These are phyloP conservation scores for Pleomassaria siparia DNA, from an alignment of 2,329 filamentous ascomycete genomes.

Conservation along the genomic window DNA sequence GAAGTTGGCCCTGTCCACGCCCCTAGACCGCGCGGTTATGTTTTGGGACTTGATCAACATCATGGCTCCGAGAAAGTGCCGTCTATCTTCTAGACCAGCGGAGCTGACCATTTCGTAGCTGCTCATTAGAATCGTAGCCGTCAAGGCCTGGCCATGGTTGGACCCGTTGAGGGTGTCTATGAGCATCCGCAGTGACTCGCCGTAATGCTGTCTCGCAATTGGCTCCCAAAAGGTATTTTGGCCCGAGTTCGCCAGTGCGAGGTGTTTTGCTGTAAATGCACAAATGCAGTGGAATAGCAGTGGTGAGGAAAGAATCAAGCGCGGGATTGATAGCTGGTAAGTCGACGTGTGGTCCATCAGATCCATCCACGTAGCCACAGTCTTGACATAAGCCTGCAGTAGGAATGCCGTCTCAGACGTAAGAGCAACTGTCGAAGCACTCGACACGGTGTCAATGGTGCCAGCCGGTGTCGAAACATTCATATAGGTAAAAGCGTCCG, in stretches of 20 bases:
- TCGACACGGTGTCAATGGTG: neutral
- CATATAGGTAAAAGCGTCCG: conserved; percentile 11
- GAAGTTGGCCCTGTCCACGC: conserved; percentile 36
- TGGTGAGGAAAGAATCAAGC: conserved; percentile 28
- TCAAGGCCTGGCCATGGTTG: conserved; percentile 30
- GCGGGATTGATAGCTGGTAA: conserved; percentile 34
- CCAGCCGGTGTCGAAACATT: conserved; percentile 11
- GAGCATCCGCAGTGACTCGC: conserved; percentile 29
- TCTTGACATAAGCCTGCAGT: conserved; percentile 33
- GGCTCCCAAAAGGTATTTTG: conserved; percentile 32
- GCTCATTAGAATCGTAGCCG: conserved; percentile 36
- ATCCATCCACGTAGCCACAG: conserved; percentile 40
- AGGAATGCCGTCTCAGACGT: conserved; percentile 35
- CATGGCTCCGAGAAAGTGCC: conserved; percentile 34
- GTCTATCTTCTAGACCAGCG: conserved; percentile 28
- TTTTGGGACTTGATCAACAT: conserved; percentile 32
- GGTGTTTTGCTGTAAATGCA: conserved; percentile 38
- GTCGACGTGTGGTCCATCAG: conserved; percentile 33
- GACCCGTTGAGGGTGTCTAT: conserved; percentile 31
- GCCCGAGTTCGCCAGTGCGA: conserved; percentile 27
- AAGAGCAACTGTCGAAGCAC: conserved; percentile 7
- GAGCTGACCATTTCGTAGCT: conserved; percentile 37
- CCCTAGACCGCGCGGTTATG: conserved; percentile 30
- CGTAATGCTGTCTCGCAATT: conserved; percentile 33
- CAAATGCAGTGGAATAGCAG: conserved; percentile 38